Evolutionary conservation across 1,284 basidiomycete species (phyloP).

Genomic region (Apiotrichum akiyoshidainum): DNA sequence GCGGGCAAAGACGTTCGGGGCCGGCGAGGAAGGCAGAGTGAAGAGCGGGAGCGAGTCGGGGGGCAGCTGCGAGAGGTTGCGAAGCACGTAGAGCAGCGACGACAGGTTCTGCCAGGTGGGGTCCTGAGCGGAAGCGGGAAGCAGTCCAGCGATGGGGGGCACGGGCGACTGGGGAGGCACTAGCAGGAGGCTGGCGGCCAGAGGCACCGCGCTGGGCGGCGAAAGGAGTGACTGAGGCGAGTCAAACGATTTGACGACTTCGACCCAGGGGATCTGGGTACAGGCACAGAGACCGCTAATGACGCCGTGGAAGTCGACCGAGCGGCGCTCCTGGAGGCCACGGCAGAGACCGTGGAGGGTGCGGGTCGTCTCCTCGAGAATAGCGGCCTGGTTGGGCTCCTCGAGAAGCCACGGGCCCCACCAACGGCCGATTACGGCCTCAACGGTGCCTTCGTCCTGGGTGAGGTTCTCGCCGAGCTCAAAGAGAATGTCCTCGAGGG

Average conservation of each 20-base stretch:
- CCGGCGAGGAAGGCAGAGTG: conserved; percentile 70
- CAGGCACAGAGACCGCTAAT: conserved; percentile 69
- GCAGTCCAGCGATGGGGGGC: conserved; percentile 50
- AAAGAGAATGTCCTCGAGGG: conserved; percentile 49
- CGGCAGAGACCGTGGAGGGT: conserved; percentile 43
- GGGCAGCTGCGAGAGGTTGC: conserved; percentile 80
- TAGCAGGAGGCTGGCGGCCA: conserved; percentile 50
- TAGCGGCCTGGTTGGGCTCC: conserved; percentile 27
- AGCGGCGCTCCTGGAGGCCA: conserved; percentile 48
- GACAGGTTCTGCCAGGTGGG: conserved; percentile 77
- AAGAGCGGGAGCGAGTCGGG: conserved; percentile 89
- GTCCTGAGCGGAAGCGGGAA: conserved; percentile 49
- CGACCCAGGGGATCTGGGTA: conserved; percentile 69
- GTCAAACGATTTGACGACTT: conserved; percentile 54
- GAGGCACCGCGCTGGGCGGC: conserved; percentile 42
- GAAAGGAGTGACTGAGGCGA: conserved; percentile 40
- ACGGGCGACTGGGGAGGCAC: conserved; percentile 49
- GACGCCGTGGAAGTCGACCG: conserved; percentile 45
- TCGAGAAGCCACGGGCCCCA: conserved; percentile 43
- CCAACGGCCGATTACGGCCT: conserved; percentile 47
- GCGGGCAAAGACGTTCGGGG: conserved; percentile 75
- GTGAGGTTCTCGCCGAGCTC: conserved; percentile 51
- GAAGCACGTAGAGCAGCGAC: conserved; percentile 81
- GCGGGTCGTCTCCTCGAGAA: conserved; percentile 35
- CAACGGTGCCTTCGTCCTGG: conserved; percentile 47